Evolutionary conservation across 106 monocot species (phyloP), one percentile per base, ranked within the genome.

Genomic region (Dendrobium nobile): DNA sequence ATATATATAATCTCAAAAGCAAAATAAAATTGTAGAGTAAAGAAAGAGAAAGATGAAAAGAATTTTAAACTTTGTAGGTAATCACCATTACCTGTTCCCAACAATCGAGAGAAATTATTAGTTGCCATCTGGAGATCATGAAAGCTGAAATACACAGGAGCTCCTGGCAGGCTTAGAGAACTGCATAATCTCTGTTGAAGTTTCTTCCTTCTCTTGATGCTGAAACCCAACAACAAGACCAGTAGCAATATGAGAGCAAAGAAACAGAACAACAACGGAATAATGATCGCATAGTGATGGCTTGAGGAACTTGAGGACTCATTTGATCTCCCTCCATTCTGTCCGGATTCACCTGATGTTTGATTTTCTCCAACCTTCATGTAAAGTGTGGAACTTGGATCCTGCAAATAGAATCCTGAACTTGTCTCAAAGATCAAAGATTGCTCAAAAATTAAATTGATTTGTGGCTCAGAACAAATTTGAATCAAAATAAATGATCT

Each of bases 81-180:
- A 27, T 28, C 9, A 31, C 31, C 61, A 67, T 75, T 83, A 86
- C 87, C 84, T 67, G 84, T 81, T 74, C 87, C 87, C 2, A 87
- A 65, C 75, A 87, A 79, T 18, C 55, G 59, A 9, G 87, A 87
- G 67, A 87, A 87, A 81, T 87, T 87, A 15, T 9, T 58, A 0
- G 87, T 87, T 1, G 87, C 87, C 9, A 58, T 54, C 41, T 87
- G 87, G 26, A 87, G 77, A 65, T 84, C 87, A 72, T 80, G 83
- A 41, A 58, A 85, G 55, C 74, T 84, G 75, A 87, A 81, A 81
- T 81, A 44, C 31, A 64, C 2, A 9, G 81, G 87, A 84, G 80
- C 78, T 67, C 87, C 84, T 0, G 87, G 78, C 8, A 87, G 48
- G 61, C 81, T 84, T 33, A 87, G 33, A 20, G 61, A 81, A 31